These are phyloP conservation scores for Yamadazyma sp. DNA, from an alignment of 1,139 yeast genomes.

Conservation along the genomic window DNA sequence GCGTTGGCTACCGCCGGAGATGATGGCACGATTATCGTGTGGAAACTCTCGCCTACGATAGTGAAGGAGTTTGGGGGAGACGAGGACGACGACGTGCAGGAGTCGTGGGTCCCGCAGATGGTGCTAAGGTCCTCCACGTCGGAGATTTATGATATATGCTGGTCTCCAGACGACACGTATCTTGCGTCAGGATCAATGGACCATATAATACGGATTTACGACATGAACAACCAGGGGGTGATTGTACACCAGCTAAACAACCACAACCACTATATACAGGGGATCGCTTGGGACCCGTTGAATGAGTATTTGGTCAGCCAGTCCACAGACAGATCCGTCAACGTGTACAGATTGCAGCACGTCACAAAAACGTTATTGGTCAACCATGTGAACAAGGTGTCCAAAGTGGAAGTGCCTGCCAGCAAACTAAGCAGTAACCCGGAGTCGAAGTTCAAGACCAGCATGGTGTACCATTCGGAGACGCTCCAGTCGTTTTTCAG, in stretches of 20 bases:
- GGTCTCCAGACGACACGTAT: slow-evolving; percentile 83
- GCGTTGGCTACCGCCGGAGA: slow-evolving; percentile 89
- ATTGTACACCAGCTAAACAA: slow-evolving; percentile 65
- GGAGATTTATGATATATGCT: slow-evolving; percentile 85
- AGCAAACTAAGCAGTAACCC: slow-evolving; percentile 5
- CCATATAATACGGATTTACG: slow-evolving; percentile 70
- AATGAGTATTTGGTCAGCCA: slow-evolving; percentile 80
- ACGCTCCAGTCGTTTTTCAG: slow-evolving; percentile 88
- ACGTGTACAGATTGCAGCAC: slow-evolving; percentile 4
- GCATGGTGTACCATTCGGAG: slow-evolving; percentile 70
- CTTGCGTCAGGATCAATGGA: slow-evolving; percentile 93
- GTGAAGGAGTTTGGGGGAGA: slow-evolving; percentile 59
- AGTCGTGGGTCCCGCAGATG: slow-evolving; percentile 65
- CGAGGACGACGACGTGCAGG: slow-evolving; percentile 58
- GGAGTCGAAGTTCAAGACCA: slow-evolving; percentile 3
- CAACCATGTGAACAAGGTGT: slow-evolving; percentile 11
- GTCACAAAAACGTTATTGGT: slow-evolving; percentile 1
- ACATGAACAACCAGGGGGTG: slow-evolving; percentile 50
- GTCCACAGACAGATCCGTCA: slow-evolving; percentile 83
- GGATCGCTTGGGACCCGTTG: slow-evolving; percentile 92
- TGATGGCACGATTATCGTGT: slow-evolving; percentile 82
- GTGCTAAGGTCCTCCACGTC: slow-evolving; percentile 62
- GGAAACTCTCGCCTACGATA: slow-evolving; percentile 62
- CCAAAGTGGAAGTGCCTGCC: slow-evolving; percentile 14
- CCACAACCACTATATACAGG: slow-evolving; percentile 90